These are phyloP conservation scores for Combretum micranthum DNA, from an alignment of 345 rosid genomes.

Conservation along the genomic window DNA sequence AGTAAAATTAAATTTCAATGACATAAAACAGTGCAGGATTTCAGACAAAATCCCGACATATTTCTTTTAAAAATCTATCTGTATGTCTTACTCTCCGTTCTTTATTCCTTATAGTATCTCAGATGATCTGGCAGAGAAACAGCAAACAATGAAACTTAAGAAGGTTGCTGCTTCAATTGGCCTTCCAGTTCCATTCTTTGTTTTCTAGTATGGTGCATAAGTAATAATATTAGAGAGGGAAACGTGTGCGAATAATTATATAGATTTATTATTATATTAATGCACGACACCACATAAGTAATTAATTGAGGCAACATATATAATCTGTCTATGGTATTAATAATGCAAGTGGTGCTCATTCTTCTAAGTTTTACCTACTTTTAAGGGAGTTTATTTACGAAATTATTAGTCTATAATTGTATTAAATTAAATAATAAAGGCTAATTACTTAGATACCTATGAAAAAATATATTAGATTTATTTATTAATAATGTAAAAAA, in stretches of 20 bases:
- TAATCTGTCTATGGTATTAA: no score
- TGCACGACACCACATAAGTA: no score
- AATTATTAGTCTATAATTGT: no score
- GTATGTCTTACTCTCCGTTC: not conserved
- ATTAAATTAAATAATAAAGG: no score
- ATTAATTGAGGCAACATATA: no score
- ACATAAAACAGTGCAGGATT: slow-evolving; percentile 11
- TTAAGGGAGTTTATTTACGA: no score
- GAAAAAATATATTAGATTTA: no score
- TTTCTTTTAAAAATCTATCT: slow-evolving; percentile 3
- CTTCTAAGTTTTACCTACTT: no score
- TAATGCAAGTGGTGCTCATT: no score
- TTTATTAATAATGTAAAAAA: no score
- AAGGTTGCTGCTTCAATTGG: slow-evolving; percentile 20
- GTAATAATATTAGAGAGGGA: slow-evolving; percentile 12
- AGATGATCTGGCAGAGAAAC: slow-evolving; percentile 10
- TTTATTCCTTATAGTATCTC: slow-evolving; percentile 5
- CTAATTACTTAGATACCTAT: no score
- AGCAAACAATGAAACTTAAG: slow-evolving; percentile 15
- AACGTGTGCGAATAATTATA: not conserved
- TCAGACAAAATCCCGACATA: slow-evolving; percentile 13
- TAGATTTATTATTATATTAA: no score
- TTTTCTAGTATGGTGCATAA: slow-evolving; percentile 16
- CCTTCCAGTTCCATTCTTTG: slow-evolving; percentile 9
- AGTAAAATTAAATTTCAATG: slow-evolving; percentile 17